Evolutionary conservation across 1,284 basidiomycete species (phyloP), one percentile per base, ranked within the genome.

Genomic region (Vanrija sp.): DNA sequence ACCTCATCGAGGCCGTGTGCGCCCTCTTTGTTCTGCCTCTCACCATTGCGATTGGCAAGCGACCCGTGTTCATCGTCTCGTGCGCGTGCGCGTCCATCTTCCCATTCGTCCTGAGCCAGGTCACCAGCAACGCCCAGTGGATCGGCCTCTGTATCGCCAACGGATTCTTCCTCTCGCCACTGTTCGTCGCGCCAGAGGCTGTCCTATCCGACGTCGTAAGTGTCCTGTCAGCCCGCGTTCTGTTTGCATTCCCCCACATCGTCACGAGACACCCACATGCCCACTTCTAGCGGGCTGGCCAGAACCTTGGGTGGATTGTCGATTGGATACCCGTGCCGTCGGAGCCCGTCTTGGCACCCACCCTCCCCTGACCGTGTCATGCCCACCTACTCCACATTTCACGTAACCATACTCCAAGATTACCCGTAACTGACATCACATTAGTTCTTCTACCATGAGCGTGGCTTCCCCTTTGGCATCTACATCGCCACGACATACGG

Each of bases 391-490:
- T 34, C 34, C 34, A 34, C 34, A 8, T 28, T 34, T 34, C 34
- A 34, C 34, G 34, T 34, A 34, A 34, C 34, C 34, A 5, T 12
- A 34, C 21, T 23, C 21, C 21, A 34, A 28, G 28, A 28, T 14
- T 34, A 9, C 12, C 25, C 10, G 23, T 49, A 4, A n/a, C 23
- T 44, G 6, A 38, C 45, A 21, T 5, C 28, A 3, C 53, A 23
- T 23, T 23, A 66, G 65, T 65, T 62, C 55, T 68, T 68, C 49
- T 52, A 62, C 44, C 66, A 68, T 43, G 66, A 68, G 52, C 56
- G 66, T 16, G 59, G 57, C 6, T 57, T 60, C 14, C 60, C 59
- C 1, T 51, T 68, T 14, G 63, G 63, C 15, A 29, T 64, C n/a
- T 66, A 65, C 55, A 56, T 62, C 23, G 52, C 61, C 1, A 51